These are phyloP conservation scores for Akanthomyces lecanii DNA, from an alignment of 2,329 filamentous ascomycete species.

Conservation along the genomic window DNA sequence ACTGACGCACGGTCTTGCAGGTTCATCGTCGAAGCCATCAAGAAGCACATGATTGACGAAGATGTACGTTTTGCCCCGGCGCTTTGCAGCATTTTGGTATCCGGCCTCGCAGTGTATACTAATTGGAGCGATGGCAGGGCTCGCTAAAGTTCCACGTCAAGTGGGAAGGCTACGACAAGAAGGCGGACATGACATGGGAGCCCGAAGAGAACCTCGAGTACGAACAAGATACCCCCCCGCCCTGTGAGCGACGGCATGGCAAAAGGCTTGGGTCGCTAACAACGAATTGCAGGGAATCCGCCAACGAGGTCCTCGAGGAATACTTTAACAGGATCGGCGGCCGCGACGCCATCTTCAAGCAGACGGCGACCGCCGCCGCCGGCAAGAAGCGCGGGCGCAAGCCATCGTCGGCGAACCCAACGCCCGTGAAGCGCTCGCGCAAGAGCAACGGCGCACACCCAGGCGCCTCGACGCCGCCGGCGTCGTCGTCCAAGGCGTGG, in stretches of 20 bases:
- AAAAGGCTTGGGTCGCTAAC: too few relatives aligned
- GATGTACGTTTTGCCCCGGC: constrained; percentile 38
- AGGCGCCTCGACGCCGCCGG: constrained; percentile 44
- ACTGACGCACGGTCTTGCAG: constrained; percentile 37
- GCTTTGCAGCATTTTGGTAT: background rate
- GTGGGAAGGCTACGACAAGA: constrained; percentile 73
- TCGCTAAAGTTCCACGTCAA: constrained; percentile 61
- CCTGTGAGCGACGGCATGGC: background rate
- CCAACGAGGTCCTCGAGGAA: constrained; percentile 55
- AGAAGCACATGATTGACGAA: constrained; percentile 58
- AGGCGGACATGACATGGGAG: constrained; percentile 73
- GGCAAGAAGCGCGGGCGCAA: constrained; percentile 56
- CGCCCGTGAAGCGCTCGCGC: constrained; percentile 40
- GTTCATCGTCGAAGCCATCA: constrained; percentile 71
- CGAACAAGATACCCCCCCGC: background rate
- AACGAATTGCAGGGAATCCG: constrained; percentile 45
- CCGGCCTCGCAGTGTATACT: background rate
- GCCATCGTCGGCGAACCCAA: constrained; percentile 7
- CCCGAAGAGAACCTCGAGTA: constrained; percentile 61
- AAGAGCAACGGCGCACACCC: constrained; percentile 47
- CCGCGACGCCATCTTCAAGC: constrained; percentile 49
- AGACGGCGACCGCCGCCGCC: constrained; percentile 46
- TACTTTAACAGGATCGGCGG: constrained; percentile 65
- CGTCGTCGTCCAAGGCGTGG: constrained; percentile 49
- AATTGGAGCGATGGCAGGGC: constrained; percentile 34